These are phyloP conservation scores for Trichoderma sp. DNA, from an alignment of 2,329 filamentous ascomycete species.

Conservation along the genomic window DNA sequence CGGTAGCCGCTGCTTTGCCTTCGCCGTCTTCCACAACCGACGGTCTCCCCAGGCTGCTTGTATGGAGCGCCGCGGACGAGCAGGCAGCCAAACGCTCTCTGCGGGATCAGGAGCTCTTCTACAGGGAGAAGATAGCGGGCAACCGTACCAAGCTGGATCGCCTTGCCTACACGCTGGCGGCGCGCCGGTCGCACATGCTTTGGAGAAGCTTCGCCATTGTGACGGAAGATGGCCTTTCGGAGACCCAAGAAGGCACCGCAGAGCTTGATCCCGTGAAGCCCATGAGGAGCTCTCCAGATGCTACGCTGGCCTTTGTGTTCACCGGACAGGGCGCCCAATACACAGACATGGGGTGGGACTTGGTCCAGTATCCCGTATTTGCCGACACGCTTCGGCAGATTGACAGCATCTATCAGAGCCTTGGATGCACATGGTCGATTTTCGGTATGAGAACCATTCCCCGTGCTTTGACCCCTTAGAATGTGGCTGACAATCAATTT, in stretches of 20 bases:
- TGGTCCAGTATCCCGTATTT: slow-evolving; percentile 39
- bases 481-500: background rate
- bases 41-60: background rate
- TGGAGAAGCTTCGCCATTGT: slow-evolving; percentile 21
- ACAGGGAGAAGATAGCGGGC: background rate
- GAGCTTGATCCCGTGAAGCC: background rate
- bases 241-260: background rate
- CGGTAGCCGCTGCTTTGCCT: background rate
- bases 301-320: slow-evolving; percentile 34
- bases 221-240: background rate
- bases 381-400: slow-evolving; percentile 32
- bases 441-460: slow-evolving; percentile 11
- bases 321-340: slow-evolving; percentile 42
- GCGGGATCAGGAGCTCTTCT: background rate
- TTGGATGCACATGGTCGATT: slow-evolving; percentile 19
- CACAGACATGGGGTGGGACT: slow-evolving; percentile 38
- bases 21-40: background rate
- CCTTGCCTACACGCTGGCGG: slow-evolving; percentile 9
- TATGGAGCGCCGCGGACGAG: slow-evolving; percentile 12
- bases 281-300: background rate
- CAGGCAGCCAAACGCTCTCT: background rate
- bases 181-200: slow-evolving; percentile 33
- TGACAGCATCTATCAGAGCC: background rate
- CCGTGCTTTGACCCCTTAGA: background rate
- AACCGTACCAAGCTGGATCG: background rate